Conservation (phyloP, 768 basidiomycete species). For the Asterophora lycoperdoides region DNA sequence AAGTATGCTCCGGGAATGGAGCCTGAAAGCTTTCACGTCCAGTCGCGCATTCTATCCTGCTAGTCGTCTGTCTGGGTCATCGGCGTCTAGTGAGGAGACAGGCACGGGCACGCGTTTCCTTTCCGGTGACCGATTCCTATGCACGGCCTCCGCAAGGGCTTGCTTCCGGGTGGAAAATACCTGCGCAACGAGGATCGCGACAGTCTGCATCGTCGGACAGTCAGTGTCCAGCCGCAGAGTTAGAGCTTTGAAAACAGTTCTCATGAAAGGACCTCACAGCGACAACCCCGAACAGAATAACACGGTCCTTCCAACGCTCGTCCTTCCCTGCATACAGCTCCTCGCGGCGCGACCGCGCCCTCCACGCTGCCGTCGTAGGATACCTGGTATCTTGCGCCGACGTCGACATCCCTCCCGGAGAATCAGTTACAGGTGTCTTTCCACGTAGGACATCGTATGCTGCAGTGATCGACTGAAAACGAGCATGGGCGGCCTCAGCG, state of each 20-base stretch:
- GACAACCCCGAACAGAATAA: conserved; percentile 53
- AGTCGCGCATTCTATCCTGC: not conserved
- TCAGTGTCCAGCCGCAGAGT: too few species aligned
- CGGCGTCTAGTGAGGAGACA: conserved; percentile 6
- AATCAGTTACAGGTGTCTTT: conserved; percentile 26
- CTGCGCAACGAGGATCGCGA: conserved; percentile 30
- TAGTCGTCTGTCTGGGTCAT: conserved; percentile 12
- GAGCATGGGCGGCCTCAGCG: conserved; percentile 50
- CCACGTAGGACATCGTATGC: conserved; percentile 66
- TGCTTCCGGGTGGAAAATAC: conserved; percentile 26
- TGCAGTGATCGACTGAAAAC: conserved; percentile 63
- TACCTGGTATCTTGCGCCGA: conserved; percentile 19
- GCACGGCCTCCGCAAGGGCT: conserved; percentile 23
- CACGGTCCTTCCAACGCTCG: conserved; percentile 64
- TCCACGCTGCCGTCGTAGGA: conserved; percentile 35
- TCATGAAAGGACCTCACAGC: conserved; percentile 34
- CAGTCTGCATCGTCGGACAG: conserved; percentile 24
- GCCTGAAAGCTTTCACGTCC: too few species aligned
- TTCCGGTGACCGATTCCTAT: conserved; percentile 6
- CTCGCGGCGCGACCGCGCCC: conserved; percentile 42
- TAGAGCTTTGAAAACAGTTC: not conserved
- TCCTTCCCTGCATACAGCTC: conserved; percentile 53
- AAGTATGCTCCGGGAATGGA: too few species aligned
- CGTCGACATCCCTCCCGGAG: conserved; percentile 8
- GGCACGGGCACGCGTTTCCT: conserved; percentile 1